phyloP scores from a whole-genome alignment of 192 early-diverging fungal genomes.

The Umbelopsis vinacea region DNA sequence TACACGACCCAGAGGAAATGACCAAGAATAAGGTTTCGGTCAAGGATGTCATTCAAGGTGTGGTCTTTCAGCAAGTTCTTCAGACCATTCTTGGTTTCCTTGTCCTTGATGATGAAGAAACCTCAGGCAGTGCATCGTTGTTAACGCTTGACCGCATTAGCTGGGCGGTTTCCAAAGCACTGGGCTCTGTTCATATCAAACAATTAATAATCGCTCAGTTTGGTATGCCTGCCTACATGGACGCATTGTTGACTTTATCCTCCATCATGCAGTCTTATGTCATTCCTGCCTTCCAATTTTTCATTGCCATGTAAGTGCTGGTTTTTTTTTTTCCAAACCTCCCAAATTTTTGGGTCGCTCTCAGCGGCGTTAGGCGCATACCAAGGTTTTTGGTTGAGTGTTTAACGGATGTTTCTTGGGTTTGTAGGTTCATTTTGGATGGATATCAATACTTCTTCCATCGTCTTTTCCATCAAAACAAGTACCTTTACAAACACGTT shows the following conservation, averaged over 20 bases:
- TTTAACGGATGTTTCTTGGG: background rate
- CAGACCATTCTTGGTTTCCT: constrained; percentile 54
- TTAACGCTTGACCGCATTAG: background rate
- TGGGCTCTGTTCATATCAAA: background rate
- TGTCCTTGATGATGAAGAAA: constrained; percentile 28
- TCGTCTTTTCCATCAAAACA: constrained; percentile 70
- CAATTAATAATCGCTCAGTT: background rate
- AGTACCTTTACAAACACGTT: constrained; percentile 73
- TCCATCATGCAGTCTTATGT: constrained; percentile 4
- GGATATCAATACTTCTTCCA: constrained; percentile 75
- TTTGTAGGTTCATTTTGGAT: constrained; percentile 53
- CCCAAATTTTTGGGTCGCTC: too few species aligned
- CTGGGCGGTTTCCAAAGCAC: background rate
- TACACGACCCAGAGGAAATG: constrained; percentile 60
- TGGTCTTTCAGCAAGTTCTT: constrained; percentile 70
- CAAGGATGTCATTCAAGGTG: constrained; percentile 61
- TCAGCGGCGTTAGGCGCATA: too few species aligned
- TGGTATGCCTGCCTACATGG: background rate
- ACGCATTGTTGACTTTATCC: constrained; percentile 7
- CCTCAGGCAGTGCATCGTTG: background rate
- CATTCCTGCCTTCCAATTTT: constrained; percentile 46
- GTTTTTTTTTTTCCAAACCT: background rate
- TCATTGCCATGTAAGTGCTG: constrained; percentile 53
- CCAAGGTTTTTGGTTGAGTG: background rate
- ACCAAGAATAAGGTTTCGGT: constrained; percentile 69